Evolutionary conservation across 805 yeast genomes (phyloP).

Genomic region (Wickerhamomyces canadensis): DNA sequence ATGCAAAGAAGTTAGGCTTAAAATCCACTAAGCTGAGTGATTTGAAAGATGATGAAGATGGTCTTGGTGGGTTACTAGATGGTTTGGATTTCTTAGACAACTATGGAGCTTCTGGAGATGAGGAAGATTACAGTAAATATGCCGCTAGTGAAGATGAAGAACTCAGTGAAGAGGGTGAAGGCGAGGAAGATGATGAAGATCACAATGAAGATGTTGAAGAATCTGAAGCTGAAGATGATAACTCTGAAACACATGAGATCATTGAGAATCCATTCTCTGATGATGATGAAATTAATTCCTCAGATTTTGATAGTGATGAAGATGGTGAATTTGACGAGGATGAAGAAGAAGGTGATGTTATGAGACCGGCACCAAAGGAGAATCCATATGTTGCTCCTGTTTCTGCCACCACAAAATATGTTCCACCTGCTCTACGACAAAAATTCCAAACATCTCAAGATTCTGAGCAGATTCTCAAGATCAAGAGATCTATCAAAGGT

Average conservation of each 20-base stretch:
- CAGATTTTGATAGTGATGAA: conserved; percentile 38
- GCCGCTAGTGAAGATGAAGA: conserved; percentile 22
- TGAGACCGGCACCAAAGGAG: conserved; percentile 39
- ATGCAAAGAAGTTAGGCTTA: conserved; percentile 76
- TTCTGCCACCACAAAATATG: conserved; percentile 40
- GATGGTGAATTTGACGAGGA: conserved; percentile 31
- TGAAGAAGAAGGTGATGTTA: conserved; percentile 24
- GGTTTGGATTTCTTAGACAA: conserved; percentile 45
- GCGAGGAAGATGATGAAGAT: conserved; percentile 23
- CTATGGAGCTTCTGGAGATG: conserved; percentile 24
- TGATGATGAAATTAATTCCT: conserved; percentile 37
- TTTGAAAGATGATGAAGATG: conserved; percentile 59
- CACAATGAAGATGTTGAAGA: conserved; percentile 20
- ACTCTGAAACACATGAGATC: conserved; percentile 20
- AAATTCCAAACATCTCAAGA: conserved; percentile 33
- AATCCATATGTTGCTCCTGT: conserved; percentile 74
- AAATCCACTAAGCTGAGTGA: conserved; percentile 47
- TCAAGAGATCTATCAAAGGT: conserved; percentile 70
- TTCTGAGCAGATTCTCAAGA: conserved; percentile 40
- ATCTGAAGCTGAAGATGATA: conserved; percentile 20
- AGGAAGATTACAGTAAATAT: conserved; percentile 27
- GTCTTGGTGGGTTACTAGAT: conserved; percentile 76
- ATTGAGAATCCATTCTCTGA: conserved; percentile 31
- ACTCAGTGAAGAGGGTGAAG: conserved; percentile 19
- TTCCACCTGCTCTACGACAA: conserved; percentile 84